These are phyloP conservation scores for Geosmithia morbida DNA, from an alignment of 2,329 filamentous ascomycete species.

Conservation along the genomic window DNA sequence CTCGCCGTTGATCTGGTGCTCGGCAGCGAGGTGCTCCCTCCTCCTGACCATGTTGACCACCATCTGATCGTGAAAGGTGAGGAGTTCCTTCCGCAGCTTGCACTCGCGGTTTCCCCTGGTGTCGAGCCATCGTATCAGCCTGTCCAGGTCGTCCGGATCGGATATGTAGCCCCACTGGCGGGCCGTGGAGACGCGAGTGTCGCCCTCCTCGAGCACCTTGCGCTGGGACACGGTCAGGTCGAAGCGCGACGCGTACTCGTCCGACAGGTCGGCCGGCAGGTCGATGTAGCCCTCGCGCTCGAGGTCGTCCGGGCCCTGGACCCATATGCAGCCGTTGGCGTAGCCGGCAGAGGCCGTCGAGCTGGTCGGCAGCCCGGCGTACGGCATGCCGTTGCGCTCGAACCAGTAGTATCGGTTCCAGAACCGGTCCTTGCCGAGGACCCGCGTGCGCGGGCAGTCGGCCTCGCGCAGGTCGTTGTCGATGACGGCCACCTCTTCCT, in stretches of 20 bases:
- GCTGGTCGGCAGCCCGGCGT: slow-evolving; percentile 72
- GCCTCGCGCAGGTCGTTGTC: slow-evolving; percentile 91
- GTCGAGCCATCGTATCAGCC: slow-evolving; percentile 78
- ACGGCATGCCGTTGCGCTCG: slow-evolving; percentile 96
- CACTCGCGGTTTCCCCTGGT: slow-evolving; percentile 73
- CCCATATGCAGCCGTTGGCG: slow-evolving; percentile 90
- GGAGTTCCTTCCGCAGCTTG: slow-evolving; percentile 76
- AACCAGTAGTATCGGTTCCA: slow-evolving; percentile 99
- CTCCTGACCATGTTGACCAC: slow-evolving; percentile 68
- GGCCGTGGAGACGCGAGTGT: slow-evolving; percentile 62
- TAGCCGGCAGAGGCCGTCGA: slow-evolving; percentile 81
- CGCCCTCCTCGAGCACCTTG: slow-evolving; percentile 73
- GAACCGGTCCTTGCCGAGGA: slow-evolving; percentile 88
- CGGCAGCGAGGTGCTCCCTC: slow-evolving; percentile 45
- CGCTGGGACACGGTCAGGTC: slow-evolving; percentile 74
- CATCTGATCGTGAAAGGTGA: slow-evolving; percentile 63
- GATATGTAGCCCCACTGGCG: slow-evolving; percentile 86
- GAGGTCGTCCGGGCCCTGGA: slow-evolving; percentile 85
- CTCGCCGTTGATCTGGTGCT: too few relatives aligned
- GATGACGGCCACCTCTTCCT: slow-evolving; percentile 70
- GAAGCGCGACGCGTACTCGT: slow-evolving; percentile 64
- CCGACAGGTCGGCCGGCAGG: slow-evolving; percentile 52
- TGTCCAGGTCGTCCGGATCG: slow-evolving; percentile 62
- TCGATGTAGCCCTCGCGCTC: slow-evolving; percentile 81
- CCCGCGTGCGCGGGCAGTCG: slow-evolving; percentile 78